Evolutionary conservation across 495 filamentous ascomycete species (phyloP).

Genomic region (Penicillium ucsense): DNA sequence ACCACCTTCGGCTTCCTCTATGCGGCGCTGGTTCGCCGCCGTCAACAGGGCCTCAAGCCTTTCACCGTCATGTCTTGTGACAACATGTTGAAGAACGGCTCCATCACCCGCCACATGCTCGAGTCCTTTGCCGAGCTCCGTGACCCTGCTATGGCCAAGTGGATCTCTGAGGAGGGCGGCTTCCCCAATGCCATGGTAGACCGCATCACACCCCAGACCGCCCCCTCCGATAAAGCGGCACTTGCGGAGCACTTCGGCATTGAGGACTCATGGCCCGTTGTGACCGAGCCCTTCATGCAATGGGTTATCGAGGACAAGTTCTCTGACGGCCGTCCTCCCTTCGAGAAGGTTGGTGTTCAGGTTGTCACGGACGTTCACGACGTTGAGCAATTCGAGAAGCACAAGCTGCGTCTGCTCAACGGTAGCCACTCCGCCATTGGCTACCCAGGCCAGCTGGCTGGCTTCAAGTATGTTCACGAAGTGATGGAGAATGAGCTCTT

Average conservation of each 20-base stretch:
- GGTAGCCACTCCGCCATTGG: conserved; percentile 37
- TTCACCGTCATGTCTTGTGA: conserved; percentile 44
- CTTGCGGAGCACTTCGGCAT: conserved; percentile 32
- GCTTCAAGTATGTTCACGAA: conserved; percentile 39
- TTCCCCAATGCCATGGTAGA: conserved; percentile 45
- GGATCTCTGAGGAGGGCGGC: conserved; percentile 30
- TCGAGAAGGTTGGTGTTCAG: conserved; percentile 38
- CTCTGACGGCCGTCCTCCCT: conserved; percentile 35
- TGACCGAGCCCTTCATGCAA: conserved; percentile 42
- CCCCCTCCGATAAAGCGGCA: conserved; percentile 24
- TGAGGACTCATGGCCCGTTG: conserved; percentile 37
- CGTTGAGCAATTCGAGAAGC: conserved; percentile 40
- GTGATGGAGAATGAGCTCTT: conserved; percentile 33
- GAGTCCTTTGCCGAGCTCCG: conserved; percentile 32
- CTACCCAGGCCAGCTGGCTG: conserved; percentile 36
- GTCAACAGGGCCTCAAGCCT: conserved; percentile 31
- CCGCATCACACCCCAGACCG: conserved; percentile 39
- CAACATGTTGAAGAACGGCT: conserved; percentile 44
- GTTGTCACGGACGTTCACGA: conserved; percentile 35
- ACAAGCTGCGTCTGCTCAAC: conserved; percentile 41
- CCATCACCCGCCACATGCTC: conserved; percentile 41
- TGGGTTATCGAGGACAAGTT: conserved; percentile 43
- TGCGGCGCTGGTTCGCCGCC: conserved; percentile 32
- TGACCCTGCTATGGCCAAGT: conserved; percentile 33
- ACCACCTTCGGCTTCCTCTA: conserved; percentile 42